Evolutionary conservation across 1,139 yeast species (phyloP).

Genomic region (Blastobotrys serpentis): DNA sequence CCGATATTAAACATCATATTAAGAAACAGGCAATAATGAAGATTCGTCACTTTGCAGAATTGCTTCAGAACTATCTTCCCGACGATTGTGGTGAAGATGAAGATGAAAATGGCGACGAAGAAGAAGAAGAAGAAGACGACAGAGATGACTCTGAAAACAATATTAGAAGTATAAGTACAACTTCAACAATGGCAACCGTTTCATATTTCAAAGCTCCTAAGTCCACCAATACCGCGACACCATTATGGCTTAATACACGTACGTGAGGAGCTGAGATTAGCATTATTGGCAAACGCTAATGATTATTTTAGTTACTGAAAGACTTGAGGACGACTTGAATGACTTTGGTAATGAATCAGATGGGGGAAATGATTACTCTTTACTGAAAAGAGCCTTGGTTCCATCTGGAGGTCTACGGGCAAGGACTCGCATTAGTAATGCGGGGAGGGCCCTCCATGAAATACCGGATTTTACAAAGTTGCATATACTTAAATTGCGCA

Average conservation of each 20-base stretch:
- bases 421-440: constrained; percentile 6
- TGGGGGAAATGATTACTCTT: no score
- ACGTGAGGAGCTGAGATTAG: no score
- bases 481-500: neutral
- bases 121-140: no score
- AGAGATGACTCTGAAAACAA: no score
- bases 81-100: constrained; percentile 13
- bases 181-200: neutral
- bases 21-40: neutral
- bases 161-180: no score
- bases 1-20: neutral
- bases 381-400: neutral
- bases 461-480: constrained; percentile 4
- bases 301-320: neutral
- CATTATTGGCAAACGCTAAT: no score
- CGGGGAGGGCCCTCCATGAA: constrained; percentile 1
- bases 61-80: neutral
- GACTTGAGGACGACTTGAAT: neutral
- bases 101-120: constrained; percentile 9
- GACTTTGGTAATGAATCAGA: neutral
- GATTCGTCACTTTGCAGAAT: neutral
- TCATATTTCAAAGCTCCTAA: neutral
- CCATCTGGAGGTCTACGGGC: neutral
- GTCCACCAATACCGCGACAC: neutral
- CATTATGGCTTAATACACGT: neutral